Evolutionary conservation across 1,284 basidiomycete species (phyloP).

Genomic region (Austroboletus niveus): DNA sequence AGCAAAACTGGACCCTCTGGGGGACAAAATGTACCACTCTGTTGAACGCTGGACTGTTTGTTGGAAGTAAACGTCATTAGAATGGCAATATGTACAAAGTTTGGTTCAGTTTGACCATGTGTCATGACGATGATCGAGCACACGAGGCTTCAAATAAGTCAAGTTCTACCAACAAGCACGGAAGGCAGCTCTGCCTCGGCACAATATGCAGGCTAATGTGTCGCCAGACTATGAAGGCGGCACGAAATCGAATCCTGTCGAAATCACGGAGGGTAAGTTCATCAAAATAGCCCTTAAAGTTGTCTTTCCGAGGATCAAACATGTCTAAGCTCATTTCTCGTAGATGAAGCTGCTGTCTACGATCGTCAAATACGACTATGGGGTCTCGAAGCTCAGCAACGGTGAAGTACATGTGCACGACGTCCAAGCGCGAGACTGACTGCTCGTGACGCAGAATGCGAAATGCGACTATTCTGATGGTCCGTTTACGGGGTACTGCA

Average conservation of each 20-base stretch:
- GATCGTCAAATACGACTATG: constrained; percentile 97
- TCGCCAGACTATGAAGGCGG: constrained; percentile 21
- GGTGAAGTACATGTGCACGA: constrained; percentile 46
- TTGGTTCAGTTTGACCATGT: constrained; percentile 16
- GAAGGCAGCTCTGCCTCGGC: neutral
- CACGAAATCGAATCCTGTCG: constrained; percentile 29
- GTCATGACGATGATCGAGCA: neutral
- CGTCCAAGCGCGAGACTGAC: constrained; percentile 4
- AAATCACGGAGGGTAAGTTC: constrained; percentile 34
- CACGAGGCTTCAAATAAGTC: neutral
- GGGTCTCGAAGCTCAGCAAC: constrained; percentile 97
- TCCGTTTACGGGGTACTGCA: constrained; percentile 81
- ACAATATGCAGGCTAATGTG: constrained; percentile 14
- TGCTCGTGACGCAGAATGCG: constrained; percentile 61
- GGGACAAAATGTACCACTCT: too few species aligned
- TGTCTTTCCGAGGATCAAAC: constrained; percentile 4
- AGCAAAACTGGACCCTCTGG: too few species aligned
- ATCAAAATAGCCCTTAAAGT: neutral
- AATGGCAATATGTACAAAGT: neutral
- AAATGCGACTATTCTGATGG: constrained; percentile 86
- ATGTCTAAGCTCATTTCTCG: constrained; percentile 1
- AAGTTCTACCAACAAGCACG: neutral
- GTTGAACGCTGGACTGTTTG: too few species aligned
- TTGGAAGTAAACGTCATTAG: too few species aligned
- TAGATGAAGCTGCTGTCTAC: constrained; percentile 86